Conservation (phyloP, 192 early-diverging fungal species). For the Umbelopsis sp. region DNA sequence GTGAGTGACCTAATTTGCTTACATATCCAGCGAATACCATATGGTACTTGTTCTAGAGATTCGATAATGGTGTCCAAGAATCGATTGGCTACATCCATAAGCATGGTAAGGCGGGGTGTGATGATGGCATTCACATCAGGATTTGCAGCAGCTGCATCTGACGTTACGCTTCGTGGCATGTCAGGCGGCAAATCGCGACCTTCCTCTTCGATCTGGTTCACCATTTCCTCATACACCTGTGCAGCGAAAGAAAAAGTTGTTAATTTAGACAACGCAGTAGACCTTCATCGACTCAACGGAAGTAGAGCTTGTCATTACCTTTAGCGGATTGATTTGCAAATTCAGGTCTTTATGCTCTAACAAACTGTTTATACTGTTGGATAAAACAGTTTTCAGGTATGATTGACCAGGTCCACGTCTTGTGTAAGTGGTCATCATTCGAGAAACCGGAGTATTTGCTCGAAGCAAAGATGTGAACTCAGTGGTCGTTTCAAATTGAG, state of each 20-base stretch:
- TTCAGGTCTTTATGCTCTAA: conserved; percentile 83
- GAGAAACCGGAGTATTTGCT: conserved; percentile 96
- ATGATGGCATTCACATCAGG: conserved; percentile 86
- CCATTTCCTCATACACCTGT: conserved; percentile 82
- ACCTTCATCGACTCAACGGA: background rate
- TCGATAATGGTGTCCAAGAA: conserved; percentile 88
- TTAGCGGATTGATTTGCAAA: conserved; percentile 94
- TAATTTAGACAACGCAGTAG: background rate
- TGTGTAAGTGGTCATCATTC: conserved; percentile 99
- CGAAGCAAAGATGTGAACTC: conserved; percentile 94
- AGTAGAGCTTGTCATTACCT: conserved; percentile 47
- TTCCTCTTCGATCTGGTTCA: conserved; percentile 71
- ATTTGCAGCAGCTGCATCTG: conserved; percentile 81
- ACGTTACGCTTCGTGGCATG: conserved; percentile 77
- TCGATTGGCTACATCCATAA: conserved; percentile 84
- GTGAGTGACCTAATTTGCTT: conserved; percentile 95
- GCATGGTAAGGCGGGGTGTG: conserved; percentile 74
- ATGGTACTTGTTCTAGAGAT: conserved; percentile 84
- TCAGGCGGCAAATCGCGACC: conserved; percentile 57
- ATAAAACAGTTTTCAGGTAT: conserved; percentile 86
- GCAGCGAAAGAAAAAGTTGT: background rate
- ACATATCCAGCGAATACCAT: conserved; percentile 98
- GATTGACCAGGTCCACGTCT: conserved; percentile 91
- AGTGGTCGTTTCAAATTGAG: conserved; percentile 88
- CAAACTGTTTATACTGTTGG: conserved; percentile 77